These are phyloP conservation scores for Solanum tarijense DNA, from an alignment of 257 asterid genomes.

Conservation along the genomic window DNA sequence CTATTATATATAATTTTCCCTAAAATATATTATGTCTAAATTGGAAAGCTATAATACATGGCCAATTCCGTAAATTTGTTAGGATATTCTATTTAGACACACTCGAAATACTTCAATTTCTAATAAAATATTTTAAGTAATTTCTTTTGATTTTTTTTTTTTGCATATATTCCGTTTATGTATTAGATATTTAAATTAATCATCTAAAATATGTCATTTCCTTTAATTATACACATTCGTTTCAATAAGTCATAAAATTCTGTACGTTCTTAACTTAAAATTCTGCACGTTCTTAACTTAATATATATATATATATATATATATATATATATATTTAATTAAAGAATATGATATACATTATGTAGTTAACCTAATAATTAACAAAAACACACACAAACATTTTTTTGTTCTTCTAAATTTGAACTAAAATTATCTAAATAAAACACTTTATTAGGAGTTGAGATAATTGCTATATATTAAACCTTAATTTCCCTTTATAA, in stretches of 20 bases:
- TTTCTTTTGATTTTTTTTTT: no score
- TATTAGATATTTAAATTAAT: background rate
- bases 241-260: background rate
- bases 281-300: background rate
- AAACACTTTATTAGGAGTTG: no score
- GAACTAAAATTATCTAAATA: no score
- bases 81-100: background rate
- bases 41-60: background rate
- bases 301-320: no score
- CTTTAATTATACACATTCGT: no score
- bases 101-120: background rate
- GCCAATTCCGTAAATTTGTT: background rate
- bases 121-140: background rate
- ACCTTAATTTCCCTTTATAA: background rate
- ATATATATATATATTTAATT: no score
- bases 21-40: background rate
- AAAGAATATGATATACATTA: background rate
- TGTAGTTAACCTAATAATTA: no score
- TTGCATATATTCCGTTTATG: no score
- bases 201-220: background rate
- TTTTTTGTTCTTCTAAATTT: no score
- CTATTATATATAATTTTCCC: no score
- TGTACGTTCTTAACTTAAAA: background rate
- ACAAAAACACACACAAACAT: background rate
- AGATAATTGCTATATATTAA: background rate